Conservation (phyloP, 2,329 filamentous ascomycete genomes). For the Madurella mycetomatis region DNA sequence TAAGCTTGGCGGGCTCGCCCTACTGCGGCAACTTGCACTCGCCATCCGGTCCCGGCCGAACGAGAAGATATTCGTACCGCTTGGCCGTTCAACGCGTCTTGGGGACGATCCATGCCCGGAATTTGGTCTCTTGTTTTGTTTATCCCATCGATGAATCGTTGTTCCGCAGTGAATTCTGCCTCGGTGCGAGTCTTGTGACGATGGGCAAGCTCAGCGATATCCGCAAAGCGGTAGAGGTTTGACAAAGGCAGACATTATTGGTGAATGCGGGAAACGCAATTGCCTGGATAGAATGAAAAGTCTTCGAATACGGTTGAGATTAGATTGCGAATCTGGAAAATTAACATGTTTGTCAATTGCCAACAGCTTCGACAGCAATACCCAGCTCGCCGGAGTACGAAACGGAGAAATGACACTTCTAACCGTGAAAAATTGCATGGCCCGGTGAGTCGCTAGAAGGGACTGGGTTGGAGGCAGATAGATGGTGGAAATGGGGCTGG, state of each 20-base stretch:
- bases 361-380: too few relatives aligned
- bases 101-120: slow-evolving; percentile 8
- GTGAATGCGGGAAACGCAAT: background rate
- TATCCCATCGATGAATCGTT: slow-evolving; percentile 1
- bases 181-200: slow-evolving; percentile 14
- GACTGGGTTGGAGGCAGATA: too few relatives aligned
- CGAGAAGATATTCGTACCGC: slow-evolving; percentile 7
- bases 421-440: too few relatives aligned
- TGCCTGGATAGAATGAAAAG: background rate
- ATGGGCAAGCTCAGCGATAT: slow-evolving; percentile 4
- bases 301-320: too few relatives aligned
- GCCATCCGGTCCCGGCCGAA: slow-evolving; percentile 1
- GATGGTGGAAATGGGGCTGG: too few relatives aligned
- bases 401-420: too few relatives aligned
- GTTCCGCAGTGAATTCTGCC: slow-evolving; percentile 1
- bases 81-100: slow-evolving; percentile 7
- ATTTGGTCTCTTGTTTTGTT: slow-evolving; percentile 4
- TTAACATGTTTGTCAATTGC: too few relatives aligned
- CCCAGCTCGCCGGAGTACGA: too few relatives aligned
- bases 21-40: slow-evolving; percentile 5
- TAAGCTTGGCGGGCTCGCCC: slow-evolving; percentile 2
- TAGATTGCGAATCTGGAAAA: too few relatives aligned
- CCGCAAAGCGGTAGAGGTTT: slow-evolving; percentile 1
- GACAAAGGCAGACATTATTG: background rate
- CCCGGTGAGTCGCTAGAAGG: too few relatives aligned